Evolutionary conservation across 495 filamentous ascomycete species (phyloP).

Genomic region (Daldinia concentrica): DNA sequence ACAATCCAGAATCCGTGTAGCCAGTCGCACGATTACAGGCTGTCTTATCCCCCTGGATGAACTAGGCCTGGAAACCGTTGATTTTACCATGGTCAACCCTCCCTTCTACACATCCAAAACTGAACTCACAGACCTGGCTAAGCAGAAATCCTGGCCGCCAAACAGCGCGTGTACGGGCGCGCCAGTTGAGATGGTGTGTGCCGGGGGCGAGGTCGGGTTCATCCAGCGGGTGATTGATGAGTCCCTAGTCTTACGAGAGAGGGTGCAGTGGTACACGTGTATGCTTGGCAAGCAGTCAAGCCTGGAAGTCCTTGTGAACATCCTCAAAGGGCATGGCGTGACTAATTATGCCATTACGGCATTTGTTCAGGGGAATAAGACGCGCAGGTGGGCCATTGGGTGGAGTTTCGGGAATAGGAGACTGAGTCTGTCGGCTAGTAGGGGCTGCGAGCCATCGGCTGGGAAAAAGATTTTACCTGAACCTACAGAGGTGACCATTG

Average conservation of each 20-base stretch:
- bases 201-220: slow-evolving; percentile 85
- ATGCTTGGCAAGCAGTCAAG: slow-evolving; percentile 90
- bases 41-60: slow-evolving; percentile 69
- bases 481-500: slow-evolving; percentile 34
- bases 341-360: slow-evolving; percentile 85
- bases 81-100: slow-evolving; percentile 95
- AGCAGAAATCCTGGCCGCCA: slow-evolving; percentile 72
- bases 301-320: slow-evolving; percentile 68
- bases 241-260: slow-evolving; percentile 66
- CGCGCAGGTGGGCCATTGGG: slow-evolving; percentile 84
- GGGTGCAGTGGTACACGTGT: slow-evolving; percentile 85
- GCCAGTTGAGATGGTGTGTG: slow-evolving; percentile 84
- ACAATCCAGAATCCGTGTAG: slow-evolving; percentile 69
- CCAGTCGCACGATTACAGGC: slow-evolving; percentile 61
- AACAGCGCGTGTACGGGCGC: slow-evolving; percentile 84
- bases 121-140: slow-evolving; percentile 72
- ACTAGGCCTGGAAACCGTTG: slow-evolving; percentile 66
- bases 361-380: slow-evolving; percentile 82
- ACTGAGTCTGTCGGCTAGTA: slow-evolving; percentile 66
- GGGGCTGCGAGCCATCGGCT: slow-evolving; percentile 62
- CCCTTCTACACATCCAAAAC: slow-evolving; percentile 84
- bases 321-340: slow-evolving; percentile 66
- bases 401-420: slow-evolving; percentile 83
- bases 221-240: slow-evolving; percentile 78
- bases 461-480: slow-evolving; percentile 68